Evolutionary conservation across 1,284 basidiomycete genomes (phyloP), one percentile per base, ranked within the genome.

Genomic region (Ceratobasidium theobromae): DNA sequence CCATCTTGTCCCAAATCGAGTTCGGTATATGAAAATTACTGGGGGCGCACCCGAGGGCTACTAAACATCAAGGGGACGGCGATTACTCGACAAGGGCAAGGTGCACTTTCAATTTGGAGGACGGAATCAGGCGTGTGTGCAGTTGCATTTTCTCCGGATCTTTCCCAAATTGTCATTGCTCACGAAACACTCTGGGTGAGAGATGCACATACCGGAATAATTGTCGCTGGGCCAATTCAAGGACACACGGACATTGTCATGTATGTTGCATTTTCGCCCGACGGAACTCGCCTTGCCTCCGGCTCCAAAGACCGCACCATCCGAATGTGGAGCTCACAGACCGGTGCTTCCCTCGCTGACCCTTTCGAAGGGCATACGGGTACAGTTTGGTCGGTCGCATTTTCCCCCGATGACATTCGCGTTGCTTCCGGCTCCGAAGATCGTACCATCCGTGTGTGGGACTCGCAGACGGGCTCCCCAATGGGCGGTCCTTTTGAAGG

Each of bases 261-360:
- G n/a, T n/a, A 45, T 12, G 66, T 67, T 16, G 58, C 58, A 25
- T 43, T 65, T 58, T 67, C 49, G 5, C 41, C 14, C n/a, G 55
- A 58, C 49, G 55, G 55, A 5, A 11, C 18, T 11, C 3, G 12
- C 14, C 23, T 67, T 40, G 27, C 33, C 4, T 67, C 66, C 21
- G 66, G 66, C 11, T 67, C 66, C 3, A 38, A 40, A 12, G 66
- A 67, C 33, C 23, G 25, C 1, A 58, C 55, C 11, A 27, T 67
- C 2, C 43, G 66, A 12, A 21, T 67, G 9, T 67, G 66, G 66
- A n/a, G n/a, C n/a, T n/a, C n/a, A n/a, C n/a, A n/a, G n/a, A n/a
- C n/a, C n/a, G n/a, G n/a, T n/a, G n/a, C n/a, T n/a, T n/a, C n/a
- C n/a, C n/a, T n/a, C n/a, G n/a, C n/a, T n/a, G n/a, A n/a, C n/a